Base-by-base conservation (phyloP, 2,329 filamentous ascomycete species). In the Diaporthe nobilis region DNA sequence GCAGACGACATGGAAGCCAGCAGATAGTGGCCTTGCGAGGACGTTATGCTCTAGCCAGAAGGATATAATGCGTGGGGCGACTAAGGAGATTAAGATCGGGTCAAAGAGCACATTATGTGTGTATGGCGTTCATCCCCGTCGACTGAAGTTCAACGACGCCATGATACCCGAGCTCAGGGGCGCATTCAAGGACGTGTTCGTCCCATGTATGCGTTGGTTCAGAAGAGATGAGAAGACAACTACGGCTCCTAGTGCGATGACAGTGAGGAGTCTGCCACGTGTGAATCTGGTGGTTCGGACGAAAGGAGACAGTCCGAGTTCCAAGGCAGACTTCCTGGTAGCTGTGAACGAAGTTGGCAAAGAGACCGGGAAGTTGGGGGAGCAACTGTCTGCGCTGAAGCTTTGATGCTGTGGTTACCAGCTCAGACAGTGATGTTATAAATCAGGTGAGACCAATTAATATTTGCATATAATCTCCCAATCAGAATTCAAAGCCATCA, bases 141-240 rank as follows among this genome's bases (percentile, higher is more conserved):
- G 39, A 2, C 12, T 61, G 6, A 25, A 47, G 1, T 63, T 25
- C 20, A 20, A 37, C 10, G 7, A 25, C 12, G 28, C 17, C 10
- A 47, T 72, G 55, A 17, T n/a, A 47, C n/a, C 34, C 17, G 51
- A 25, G 22, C 31, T 71, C 5, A 71, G 51, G 8, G 51, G 68
- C 4, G 39, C n/a, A 13, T 71, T 71, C 55, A 58, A 58, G 42
- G 68, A 71, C 8, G 53, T 71, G 3, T 71, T 71, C 20, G 25
- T 60, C 12, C 68, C 68, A 25, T 71, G 25, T 53, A 60, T 44
- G 68, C 9, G 3, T 12, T 37, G 68, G 53, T 47, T 47, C 8
- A 20, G 31, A 25, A 47, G 7, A 8, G 25, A 47, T 2, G 53
- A 42, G 31, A 42, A 20, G n/a, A 12, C 3, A 10, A 4, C 2